Conservation (phyloP, 306 rosid species). For the Inga leiocalycina region DNA sequence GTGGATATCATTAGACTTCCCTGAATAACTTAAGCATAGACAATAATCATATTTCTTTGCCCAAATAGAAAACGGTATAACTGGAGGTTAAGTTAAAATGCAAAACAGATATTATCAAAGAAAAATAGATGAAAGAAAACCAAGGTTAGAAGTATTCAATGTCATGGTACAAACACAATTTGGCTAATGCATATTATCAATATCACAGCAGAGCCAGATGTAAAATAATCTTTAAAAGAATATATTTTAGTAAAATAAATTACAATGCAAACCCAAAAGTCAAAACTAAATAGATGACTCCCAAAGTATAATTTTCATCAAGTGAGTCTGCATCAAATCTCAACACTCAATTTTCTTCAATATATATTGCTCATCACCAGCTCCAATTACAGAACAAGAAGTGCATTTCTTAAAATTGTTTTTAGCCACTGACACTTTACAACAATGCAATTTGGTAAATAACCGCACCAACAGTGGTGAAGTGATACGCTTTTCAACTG, state of each 20-base stretch:
- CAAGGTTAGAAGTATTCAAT: background rate
- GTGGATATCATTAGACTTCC: background rate
- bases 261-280: background rate
- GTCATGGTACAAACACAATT: background rate
- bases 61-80: conserved; percentile 4
- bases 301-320: background rate
- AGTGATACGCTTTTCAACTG: conserved; percentile 96
- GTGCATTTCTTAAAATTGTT: background rate
- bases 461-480: conserved; percentile 84
- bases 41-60: conserved; percentile 4
- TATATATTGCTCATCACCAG: background rate
- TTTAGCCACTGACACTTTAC: background rate
- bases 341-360: background rate
- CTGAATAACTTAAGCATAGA: background rate
- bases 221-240: background rate
- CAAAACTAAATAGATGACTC: background rate
- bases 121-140: background rate
- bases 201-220: background rate
- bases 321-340: background rate
- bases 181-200: background rate
- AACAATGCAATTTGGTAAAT: conserved; percentile 1
- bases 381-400: background rate
- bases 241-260: background rate
- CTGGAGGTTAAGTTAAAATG: background rate
- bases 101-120: background rate